Evolutionary conservation across 352 stramenopile genomes (phyloP).

Genomic region (Phytophthora cryptogea): DNA sequence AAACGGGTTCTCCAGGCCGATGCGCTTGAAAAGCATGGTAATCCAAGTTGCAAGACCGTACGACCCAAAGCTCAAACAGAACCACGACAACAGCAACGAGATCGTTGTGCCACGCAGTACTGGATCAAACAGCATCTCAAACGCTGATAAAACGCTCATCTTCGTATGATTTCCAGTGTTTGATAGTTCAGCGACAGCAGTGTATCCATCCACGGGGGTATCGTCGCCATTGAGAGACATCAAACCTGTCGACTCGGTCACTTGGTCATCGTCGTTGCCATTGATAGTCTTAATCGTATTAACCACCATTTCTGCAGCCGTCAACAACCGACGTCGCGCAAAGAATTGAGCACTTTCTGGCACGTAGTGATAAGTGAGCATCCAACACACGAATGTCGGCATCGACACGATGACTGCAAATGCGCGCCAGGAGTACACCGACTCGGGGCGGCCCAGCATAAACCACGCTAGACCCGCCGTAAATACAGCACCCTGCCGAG

Average conservation of each 20-base stretch:
- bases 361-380: slow-evolving; percentile 72
- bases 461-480: slow-evolving; percentile 82
- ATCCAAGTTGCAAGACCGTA: slow-evolving; percentile 95
- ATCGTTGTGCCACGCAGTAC: slow-evolving; percentile 66
- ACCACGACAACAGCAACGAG: slow-evolving; percentile 67
- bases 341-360: slow-evolving; percentile 86
- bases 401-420: slow-evolving; percentile 79
- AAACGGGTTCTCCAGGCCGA: slow-evolving; percentile 89
- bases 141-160: slow-evolving; percentile 31
- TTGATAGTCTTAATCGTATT: slow-evolving; percentile 62
- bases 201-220: slow-evolving; percentile 10
- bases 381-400: slow-evolving; percentile 68
- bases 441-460: slow-evolving; percentile 59
- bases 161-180: slow-evolving; percentile 22
- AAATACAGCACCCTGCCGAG: slow-evolving; percentile 74
- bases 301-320: slow-evolving; percentile 59
- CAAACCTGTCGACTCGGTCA: slow-evolving; percentile 19
- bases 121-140: slow-evolving; percentile 54
- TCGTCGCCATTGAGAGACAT: slow-evolving; percentile 5
- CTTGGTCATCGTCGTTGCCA: slow-evolving; percentile 2
- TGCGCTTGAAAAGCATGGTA: slow-evolving; percentile 91
- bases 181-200: slow-evolving; percentile 1
- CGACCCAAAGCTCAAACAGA: slow-evolving; percentile 82
- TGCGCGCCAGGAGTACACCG: slow-evolving; percentile 63
- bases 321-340: slow-evolving; percentile 50